A percentile compares a stretch with the other conserved stretches of the same genome.
These are phyloP conservation scores for Candida coquimbonensis DNA, from an alignment of 805 yeast species.

Conservation along the genomic window DNA sequence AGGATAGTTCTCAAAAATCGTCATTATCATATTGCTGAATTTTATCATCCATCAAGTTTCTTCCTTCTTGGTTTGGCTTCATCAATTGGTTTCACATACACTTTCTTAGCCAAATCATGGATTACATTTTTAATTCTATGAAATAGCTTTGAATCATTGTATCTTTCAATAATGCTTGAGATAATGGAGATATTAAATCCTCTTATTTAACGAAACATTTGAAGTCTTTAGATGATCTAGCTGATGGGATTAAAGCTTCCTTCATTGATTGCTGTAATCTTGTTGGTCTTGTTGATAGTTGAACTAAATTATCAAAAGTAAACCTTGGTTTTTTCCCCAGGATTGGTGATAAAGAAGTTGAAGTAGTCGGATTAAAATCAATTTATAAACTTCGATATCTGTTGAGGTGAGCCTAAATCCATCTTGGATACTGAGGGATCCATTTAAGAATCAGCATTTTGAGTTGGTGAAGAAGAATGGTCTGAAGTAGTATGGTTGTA, in stretches of 20 bases:
- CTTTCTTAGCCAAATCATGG: conserved; percentile 8
- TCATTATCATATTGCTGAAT: conserved; percentile 5
- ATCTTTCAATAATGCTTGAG: conserved; percentile 16
- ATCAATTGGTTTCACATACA: conserved; percentile 19
- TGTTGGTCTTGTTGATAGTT: conserved; percentile 21
- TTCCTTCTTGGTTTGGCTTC: conserved; percentile 7
- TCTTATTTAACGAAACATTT: conserved; percentile 8
- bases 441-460: conserved; percentile 36
- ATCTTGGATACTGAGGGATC: conserved; percentile 34
- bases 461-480: conserved; percentile 27
- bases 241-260: conserved; percentile 9
- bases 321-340: conserved; percentile 1
- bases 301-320: conserved; percentile 20
- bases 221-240: conserved; percentile 2
- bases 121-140: conserved; percentile 9
- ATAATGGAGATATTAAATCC: conserved; percentile 23
- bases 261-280: conserved; percentile 13
- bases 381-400: conserved; percentile 17
- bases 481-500: conserved; percentile 16
- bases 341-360: conserved; percentile 13
- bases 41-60: conserved; percentile 4
- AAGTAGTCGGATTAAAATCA: conserved; percentile 13
- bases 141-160: conserved; percentile 8
- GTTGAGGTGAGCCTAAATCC: conserved; percentile 31
- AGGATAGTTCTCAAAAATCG: conserved; percentile 6